Conservation (phyloP, 352 stramenopile species). For the Globisporangium nagaii region DNA sequence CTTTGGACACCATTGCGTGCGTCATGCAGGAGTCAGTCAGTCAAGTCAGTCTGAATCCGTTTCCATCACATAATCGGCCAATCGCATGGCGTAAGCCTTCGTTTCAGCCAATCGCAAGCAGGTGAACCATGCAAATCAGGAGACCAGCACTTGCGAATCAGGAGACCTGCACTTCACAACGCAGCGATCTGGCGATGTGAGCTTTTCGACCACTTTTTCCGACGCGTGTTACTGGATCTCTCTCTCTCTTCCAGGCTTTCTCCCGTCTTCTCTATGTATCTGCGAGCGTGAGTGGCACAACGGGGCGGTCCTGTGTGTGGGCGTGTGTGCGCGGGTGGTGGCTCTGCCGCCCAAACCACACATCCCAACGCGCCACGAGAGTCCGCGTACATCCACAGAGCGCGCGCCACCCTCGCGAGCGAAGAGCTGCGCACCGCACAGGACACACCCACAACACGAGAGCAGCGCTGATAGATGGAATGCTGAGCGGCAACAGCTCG, state of each 20-base stretch:
- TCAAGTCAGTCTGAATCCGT: not conserved
- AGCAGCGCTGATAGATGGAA: not conserved
- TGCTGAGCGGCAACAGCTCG: constrained; percentile 28
- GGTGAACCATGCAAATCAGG: not conserved
- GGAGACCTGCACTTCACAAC: constrained; percentile 4
- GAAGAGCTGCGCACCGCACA: too few species aligned
- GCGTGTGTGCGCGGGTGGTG: too few species aligned
- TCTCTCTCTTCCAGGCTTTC: not conserved
- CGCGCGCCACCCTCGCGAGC: too few species aligned
- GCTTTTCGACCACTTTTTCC: constrained; percentile 6
- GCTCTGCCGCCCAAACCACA: not conserved
- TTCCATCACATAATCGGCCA: not conserved
- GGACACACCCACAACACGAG: not conserved
- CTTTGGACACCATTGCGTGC: not conserved
- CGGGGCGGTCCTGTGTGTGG: too few species aligned
- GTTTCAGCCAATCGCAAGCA: not conserved
- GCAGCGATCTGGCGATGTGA: not conserved
- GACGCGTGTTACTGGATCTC: constrained; percentile 7
- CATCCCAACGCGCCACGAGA: constrained; percentile 4
- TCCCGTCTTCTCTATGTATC: too few species aligned
- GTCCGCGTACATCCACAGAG: constrained; percentile 1
- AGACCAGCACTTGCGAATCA: not conserved
- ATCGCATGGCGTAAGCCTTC: too few species aligned
- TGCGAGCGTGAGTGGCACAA: not conserved
- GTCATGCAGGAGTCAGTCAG: too few species aligned